A percentile compares a stretch with the other conserved stretches of the same genome.
These are phyloP conservation scores for Suillus alpinus DNA, from an alignment of 768 basidiomycete species.

Conservation along the genomic window DNA sequence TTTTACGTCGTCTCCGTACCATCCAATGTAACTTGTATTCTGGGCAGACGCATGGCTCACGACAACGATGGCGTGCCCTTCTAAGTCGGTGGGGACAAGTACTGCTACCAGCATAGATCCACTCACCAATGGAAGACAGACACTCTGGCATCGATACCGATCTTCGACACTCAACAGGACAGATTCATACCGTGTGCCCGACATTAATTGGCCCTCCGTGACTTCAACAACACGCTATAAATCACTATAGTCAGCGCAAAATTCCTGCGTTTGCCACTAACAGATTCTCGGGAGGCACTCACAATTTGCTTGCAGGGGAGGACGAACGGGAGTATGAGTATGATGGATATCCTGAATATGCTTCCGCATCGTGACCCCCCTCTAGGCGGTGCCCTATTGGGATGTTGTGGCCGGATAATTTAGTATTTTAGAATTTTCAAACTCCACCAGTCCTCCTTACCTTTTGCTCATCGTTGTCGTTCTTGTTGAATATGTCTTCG, in stretches of 20 bases:
- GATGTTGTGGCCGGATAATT: constrained; percentile 15
- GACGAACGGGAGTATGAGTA: no score
- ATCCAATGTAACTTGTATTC: no score
- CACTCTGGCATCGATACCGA: neutral
- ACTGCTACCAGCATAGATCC: neutral
- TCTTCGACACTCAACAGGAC: neutral
- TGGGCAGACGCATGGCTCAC: neutral
- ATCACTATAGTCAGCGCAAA: no score
- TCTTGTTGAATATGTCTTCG: constrained; percentile 20
- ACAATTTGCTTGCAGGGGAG: no score
- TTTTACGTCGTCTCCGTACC: neutral
- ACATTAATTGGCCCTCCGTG: neutral
- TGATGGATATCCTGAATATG: neutral
- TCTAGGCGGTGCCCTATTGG: neutral
- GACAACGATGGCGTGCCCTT: neutral
- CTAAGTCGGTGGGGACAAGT: neutral
- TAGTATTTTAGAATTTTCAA: constrained; percentile 22
- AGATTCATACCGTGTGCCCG: neutral
- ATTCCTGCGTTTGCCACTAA: no score
- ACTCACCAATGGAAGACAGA: neutral
- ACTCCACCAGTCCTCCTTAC: constrained; percentile 17
- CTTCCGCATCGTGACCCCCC: neutral
- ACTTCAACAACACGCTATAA: no score
- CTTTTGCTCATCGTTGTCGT: neutral
- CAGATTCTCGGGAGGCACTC: no score